Evolutionary conservation across 106 monocot species (phyloP).

Genomic region (Agapanthus africanus): DNA sequence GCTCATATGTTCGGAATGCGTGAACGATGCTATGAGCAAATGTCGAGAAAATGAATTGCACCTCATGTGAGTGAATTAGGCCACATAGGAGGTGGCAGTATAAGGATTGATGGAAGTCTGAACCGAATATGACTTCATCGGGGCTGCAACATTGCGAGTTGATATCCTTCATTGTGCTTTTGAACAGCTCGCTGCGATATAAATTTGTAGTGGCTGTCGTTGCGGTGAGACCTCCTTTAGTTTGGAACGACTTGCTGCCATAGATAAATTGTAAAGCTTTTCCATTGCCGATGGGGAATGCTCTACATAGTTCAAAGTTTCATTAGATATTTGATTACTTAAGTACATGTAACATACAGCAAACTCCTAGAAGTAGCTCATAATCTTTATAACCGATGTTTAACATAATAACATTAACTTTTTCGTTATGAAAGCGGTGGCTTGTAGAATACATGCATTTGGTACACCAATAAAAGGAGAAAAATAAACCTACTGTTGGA

Average conservation of each 20-base stretch:
- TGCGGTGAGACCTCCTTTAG: constrained; percentile 32
- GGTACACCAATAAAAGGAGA: too few species aligned
- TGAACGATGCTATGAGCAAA: constrained; percentile 67
- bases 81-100: constrained; percentile 67
- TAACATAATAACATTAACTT: too few species aligned
- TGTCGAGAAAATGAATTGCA: constrained; percentile 49
- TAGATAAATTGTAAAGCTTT: constrained; percentile 60
- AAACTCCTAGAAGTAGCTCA: too few species aligned
- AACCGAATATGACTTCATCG: constrained; percentile 30
- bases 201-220: constrained; percentile 42
- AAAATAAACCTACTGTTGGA: too few species aligned
- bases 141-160: constrained; percentile 49
- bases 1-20: constrained; percentile 30
- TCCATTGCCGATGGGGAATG: constrained; percentile 30
- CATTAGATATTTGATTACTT: too few species aligned
- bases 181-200: constrained; percentile 53
- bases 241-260: constrained; percentile 40
- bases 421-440: too few species aligned
- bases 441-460: too few species aligned
- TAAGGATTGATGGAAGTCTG: constrained; percentile 43
- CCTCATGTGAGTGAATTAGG: constrained; percentile 25
- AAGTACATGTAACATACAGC: background rate
- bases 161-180: constrained; percentile 26
- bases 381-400: too few species aligned
- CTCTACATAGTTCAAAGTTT: constrained; percentile 12